These are phyloP conservation scores for Komagataella pastoris DNA, from an alignment of 805 yeast genomes.

Conservation along the genomic window DNA sequence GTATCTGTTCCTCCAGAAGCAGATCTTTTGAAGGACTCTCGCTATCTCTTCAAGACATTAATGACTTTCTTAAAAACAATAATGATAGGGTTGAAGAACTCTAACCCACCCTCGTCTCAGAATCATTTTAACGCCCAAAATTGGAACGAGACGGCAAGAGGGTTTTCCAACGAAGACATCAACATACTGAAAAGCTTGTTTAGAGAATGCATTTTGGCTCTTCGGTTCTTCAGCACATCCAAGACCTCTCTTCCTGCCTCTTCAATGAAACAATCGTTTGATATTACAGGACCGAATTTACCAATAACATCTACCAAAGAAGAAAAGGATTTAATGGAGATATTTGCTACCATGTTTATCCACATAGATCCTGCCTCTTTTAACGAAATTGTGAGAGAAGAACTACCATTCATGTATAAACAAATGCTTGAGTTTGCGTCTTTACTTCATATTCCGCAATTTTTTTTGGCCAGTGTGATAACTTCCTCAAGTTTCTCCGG, in stretches of 20 bases:
- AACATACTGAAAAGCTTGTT: slow-evolving; percentile 63
- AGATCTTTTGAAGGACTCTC: slow-evolving; percentile 77
- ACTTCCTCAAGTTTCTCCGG: slow-evolving; percentile 90
- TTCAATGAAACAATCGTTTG: slow-evolving; percentile 29
- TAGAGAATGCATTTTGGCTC: slow-evolving; percentile 73
- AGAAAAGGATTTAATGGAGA: slow-evolving; percentile 92
- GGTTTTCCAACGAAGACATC: slow-evolving; percentile 76
- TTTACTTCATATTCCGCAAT: slow-evolving; percentile 81
- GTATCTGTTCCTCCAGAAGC: slow-evolving; percentile 34
- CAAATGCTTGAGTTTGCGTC: slow-evolving; percentile 77
- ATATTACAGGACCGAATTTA: slow-evolving; percentile 65
- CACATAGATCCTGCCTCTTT: slow-evolving; percentile 93
- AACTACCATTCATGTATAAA: slow-evolving; percentile 64
- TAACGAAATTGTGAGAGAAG: slow-evolving; percentile 78
- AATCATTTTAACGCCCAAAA: slow-evolving; percentile 34
- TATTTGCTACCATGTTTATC: slow-evolving; percentile 84
- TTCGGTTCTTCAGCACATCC: slow-evolving; percentile 55
- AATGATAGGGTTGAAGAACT: slow-evolving; percentile 75
- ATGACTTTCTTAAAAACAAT: slow-evolving; percentile 85
- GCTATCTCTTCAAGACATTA: slow-evolving; percentile 75
- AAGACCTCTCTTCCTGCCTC: slow-evolving; percentile 28
- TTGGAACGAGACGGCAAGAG: slow-evolving; percentile 82
- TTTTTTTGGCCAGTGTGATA: slow-evolving; percentile 86
- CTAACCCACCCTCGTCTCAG: slow-evolving; percentile 70
- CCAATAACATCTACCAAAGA: slow-evolving; percentile 86